Base-by-base conservation (phyloP, 441 rosid genomes). In the Gossypium aridum region DNA sequence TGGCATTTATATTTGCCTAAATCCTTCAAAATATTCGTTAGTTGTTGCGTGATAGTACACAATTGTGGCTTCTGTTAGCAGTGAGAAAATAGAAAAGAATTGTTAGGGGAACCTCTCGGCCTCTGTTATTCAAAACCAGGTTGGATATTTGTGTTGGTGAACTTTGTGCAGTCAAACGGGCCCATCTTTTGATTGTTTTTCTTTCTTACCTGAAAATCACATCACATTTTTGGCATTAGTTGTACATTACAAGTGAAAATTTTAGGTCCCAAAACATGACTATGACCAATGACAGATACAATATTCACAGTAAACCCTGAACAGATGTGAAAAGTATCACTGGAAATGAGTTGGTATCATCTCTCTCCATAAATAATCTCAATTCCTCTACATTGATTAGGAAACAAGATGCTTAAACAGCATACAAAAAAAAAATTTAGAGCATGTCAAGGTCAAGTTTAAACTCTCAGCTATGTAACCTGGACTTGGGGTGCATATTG, bases 131-230 rank as follows among this genome's bases (percentile, higher is more conserved):
- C 77, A 81, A 77, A 60, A 80, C 1, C 71, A 14, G 90, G 84
- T 60, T 85, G 86, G 71, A 67, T 69, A 65, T 75, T 79, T 72
- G 75, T 28, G 77, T 88, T 94, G 51, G 84, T 82, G 79, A 75
- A 87, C 81, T 95, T 95, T 77, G 99, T 95, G 82, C 98, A 95
- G 84, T 95, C 98, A 80, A 79, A 91, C 69, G 99, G 99, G 28
- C 99, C 99, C 14, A 94, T 83, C 70, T 45, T 91, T 80, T 88
- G 97, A 79, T 83, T 89, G 76, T 81, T 85, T 76, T 88, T 94
- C 79, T 83, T 80, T 78, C 71, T 91, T 73, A 95, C 98, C 99
- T 95, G 85, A 67, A 82, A 76, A 78, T 17, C 64, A 71, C 28
- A 56, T 22, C 2, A 45, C n/a, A 8, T 25, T 69, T 16, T 26